These are phyloP conservation scores for Luvunga scandens DNA, from an alignment of 345 rosid genomes.

Conservation along the genomic window DNA sequence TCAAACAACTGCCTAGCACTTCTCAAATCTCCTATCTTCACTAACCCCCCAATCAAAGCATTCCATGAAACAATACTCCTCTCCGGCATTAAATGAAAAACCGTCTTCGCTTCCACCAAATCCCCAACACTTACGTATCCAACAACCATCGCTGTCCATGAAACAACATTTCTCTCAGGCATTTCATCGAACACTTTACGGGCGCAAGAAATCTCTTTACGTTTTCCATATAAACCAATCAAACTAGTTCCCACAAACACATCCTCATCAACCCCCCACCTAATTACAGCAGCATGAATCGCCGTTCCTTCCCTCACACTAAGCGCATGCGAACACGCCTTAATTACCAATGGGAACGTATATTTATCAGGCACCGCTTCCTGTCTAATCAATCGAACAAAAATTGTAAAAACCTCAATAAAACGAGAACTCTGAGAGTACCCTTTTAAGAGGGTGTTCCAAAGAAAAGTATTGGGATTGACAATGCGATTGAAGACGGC, in stretches of 20 bases:
- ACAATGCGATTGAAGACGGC: constrained; percentile 45
- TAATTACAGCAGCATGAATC: constrained; percentile 53
- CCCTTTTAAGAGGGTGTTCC: constrained; percentile 53
- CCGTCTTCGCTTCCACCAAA: constrained; percentile 41
- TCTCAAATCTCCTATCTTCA: constrained; percentile 46
- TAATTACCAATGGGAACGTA: constrained; percentile 54
- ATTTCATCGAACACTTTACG: constrained; percentile 61
- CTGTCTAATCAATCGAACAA: constrained; percentile 50
- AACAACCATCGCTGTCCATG: constrained; percentile 75
- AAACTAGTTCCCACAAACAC: constrained; percentile 60
- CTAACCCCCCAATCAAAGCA: constrained; percentile 50
- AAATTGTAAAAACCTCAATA: constrained; percentile 36
- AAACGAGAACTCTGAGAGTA: constrained; percentile 34
- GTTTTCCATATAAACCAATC: constrained; percentile 63
- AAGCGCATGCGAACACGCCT: constrained; percentile 44
- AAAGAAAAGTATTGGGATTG: constrained; percentile 51
- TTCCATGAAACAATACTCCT: constrained; percentile 62
- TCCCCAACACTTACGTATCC: constrained; percentile 52
- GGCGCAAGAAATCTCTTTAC: constrained; percentile 45
- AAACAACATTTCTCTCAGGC: constrained; percentile 50
- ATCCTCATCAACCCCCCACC: constrained; percentile 40
- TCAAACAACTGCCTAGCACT: constrained; percentile 37
- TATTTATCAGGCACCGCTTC: constrained; percentile 43
- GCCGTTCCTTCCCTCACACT: constrained; percentile 39
- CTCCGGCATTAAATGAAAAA: constrained; percentile 57